Base-by-base conservation (phyloP, 805 yeast genomes). In the Cyberlindnera maritima region DNA sequence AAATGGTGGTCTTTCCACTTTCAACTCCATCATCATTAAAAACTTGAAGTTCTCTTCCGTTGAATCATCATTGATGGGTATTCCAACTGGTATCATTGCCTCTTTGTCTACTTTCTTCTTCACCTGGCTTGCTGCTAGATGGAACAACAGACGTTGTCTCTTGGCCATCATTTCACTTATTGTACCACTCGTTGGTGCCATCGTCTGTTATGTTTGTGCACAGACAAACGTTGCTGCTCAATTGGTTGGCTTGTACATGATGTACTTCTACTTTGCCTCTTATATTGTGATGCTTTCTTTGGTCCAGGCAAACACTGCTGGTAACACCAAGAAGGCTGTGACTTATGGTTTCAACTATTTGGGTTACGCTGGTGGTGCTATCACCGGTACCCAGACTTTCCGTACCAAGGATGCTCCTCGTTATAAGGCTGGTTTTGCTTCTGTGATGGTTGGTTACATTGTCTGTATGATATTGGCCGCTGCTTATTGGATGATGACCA, bases 321-420 rank as follows among this genome's bases (percentile, higher is more conserved):
- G 78, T n/a, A 64, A 70, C 42, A 72, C 76, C 8, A 74, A 73
- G 52, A 67, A 72, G 44, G 62, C 70, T 14, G 63, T 62, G 20
- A 60, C 64, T 20, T 64, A 68, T 48, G 66, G 69, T 17, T 60
- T 68, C 50, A 63, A 62, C 55, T 68, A 65, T 39, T 50, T 67
- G 35, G 72, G 70, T 14, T 71, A 72, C 51, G 67, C 74, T 23
- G 63, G 72, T 46, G 77, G 74, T 32, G 67, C 71, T 33, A 60
- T 75, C 40, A 67, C 71, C 28, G 79, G 77, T n/a, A 71, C 79
- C 1, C 78, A 74, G 50, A 61, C 75, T n/a, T 74, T 73, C 62
- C 67, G 68, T 47, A 56, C 69, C 2, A 54, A 64, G 13, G 74
- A 70, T 42, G 74, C 69, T 33, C 77, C 77, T 19, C 55, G 53